A percentile compares a stretch with the other conserved stretches of the same genome.
Conservation (phyloP, 2,329 filamentous ascomycete species). For the Sclerotinia subarctica region DNA sequence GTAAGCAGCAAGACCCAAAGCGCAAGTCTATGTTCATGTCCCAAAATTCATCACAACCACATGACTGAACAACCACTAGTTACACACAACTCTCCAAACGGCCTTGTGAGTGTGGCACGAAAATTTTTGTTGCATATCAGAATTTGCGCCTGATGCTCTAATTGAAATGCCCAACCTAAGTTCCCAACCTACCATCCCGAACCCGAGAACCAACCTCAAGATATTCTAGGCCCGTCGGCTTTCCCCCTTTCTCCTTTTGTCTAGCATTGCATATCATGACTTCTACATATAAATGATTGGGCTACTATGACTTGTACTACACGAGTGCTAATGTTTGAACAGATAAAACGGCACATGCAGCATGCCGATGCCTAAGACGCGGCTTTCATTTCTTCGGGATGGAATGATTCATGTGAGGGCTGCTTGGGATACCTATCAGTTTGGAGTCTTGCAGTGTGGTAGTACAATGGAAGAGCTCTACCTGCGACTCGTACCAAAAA, state of each 20-base stretch:
- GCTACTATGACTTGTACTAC: neutral
- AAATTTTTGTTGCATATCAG: slow-evolving; percentile 23
- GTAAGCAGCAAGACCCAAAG: slow-evolving; percentile 3
- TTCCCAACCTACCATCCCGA: slow-evolving; percentile 1
- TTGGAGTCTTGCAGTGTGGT: slow-evolving; percentile 5
- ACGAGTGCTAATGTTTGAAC: neutral
- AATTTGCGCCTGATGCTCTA: slow-evolving; percentile 19
- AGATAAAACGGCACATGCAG: neutral
- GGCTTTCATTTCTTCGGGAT: neutral
- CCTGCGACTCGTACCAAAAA: slow-evolving; percentile 3
- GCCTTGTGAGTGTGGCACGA: neutral
- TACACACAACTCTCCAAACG: neutral
- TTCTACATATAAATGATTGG: neutral
- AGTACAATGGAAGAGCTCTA: neutral
- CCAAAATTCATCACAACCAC: slow-evolving; percentile 10
- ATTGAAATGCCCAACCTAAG: slow-evolving; percentile 15
- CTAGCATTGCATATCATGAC: slow-evolving; percentile 4
- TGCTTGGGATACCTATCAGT: slow-evolving; percentile 8
- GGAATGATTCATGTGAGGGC: neutral
- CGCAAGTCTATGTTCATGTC: slow-evolving; percentile 1
- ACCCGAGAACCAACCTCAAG: slow-evolving; percentile 2
- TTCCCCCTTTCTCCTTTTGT: neutral
- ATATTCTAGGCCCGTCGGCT: neutral
- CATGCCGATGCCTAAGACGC: slow-evolving; percentile 6
- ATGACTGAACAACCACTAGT: slow-evolving; percentile 7